A percentile compares a stretch with the other conserved stretches of the same genome.
phyloP scores from a whole-genome alignment of 1,139 yeast genomes.

The Debaryomyces robertsiae region DNA sequence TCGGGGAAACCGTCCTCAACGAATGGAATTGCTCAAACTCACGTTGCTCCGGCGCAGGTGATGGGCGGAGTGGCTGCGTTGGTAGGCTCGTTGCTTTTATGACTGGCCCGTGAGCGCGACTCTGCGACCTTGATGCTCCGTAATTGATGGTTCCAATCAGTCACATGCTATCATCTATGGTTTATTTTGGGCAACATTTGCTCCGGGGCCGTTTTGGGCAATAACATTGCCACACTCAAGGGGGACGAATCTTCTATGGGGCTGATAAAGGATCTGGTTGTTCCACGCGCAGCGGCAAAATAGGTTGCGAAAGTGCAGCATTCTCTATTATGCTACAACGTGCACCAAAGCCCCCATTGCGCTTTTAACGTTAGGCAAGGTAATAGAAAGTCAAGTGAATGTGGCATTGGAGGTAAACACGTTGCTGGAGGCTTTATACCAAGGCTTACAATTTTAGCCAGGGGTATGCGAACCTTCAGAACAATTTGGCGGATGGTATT shows the following conservation, averaged over 20 bases:
- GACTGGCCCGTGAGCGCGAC: no score
- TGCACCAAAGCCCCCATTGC: constrained; percentile 3
- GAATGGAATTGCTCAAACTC: constrained; percentile 1
- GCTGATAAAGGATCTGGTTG: neutral
- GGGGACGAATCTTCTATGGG: neutral
- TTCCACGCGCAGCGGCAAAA: neutral
- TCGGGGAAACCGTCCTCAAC: constrained; percentile 1
- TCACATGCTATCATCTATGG: no score
- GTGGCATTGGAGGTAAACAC: neutral
- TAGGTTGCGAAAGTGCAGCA: constrained; percentile 8
- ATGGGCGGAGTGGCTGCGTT: neutral
- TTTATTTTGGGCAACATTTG: no score
- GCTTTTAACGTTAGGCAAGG: neutral
- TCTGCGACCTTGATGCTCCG: no score
- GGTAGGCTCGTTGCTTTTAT: constrained; percentile 1
- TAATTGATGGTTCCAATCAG: no score
- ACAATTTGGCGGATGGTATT: neutral
- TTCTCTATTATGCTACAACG: constrained; percentile 1
- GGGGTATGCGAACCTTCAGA: neutral
- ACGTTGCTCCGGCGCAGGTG: neutral
- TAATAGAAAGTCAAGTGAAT: neutral
- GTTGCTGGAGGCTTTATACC: neutral
- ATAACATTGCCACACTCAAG: no score
- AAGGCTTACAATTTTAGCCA: neutral
- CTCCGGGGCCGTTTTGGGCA: no score